These are phyloP conservation scores for Schwanniomyces polymorphus DNA, from an alignment of 805 yeast species.

Conservation along the genomic window DNA sequence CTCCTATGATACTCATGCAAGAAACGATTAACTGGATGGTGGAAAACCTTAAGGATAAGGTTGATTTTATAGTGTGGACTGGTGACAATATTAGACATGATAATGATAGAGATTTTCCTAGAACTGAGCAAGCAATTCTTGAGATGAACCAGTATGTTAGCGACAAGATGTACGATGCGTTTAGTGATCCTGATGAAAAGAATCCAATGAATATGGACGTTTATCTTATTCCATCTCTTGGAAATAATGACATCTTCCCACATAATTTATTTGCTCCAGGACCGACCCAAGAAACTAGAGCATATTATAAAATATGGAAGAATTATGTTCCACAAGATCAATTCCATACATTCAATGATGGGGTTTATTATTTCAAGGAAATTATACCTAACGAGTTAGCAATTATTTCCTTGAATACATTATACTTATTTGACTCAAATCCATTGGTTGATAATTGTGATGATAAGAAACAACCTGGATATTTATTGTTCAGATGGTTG, in stretches of 20 bases:
- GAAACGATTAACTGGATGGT: constrained; percentile 68
- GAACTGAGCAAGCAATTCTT: constrained; percentile 71
- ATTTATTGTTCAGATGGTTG: constrained; percentile 72
- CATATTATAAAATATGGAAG: constrained; percentile 72
- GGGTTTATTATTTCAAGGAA: constrained; percentile 73
- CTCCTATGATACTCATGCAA: constrained; percentile 62
- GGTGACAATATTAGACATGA: constrained; percentile 89
- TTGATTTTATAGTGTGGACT: constrained; percentile 88
- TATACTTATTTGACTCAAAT: constrained; percentile 71
- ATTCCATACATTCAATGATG: constrained; percentile 69
- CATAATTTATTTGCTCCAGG: constrained; percentile 85
- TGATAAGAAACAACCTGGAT: constrained; percentile 73
- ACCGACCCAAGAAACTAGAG: constrained; percentile 85
- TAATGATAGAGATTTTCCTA: constrained; percentile 70
- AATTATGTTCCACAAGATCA: constrained; percentile 75
- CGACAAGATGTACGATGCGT: constrained; percentile 48
- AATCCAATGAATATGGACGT: constrained; percentile 47
- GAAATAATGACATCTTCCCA: constrained; percentile 88
- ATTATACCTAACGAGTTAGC: constrained; percentile 81
- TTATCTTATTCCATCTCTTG: constrained; percentile 67
- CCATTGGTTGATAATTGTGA: constrained; percentile 85
- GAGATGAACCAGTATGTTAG: constrained; percentile 65
- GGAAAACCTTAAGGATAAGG: constrained; percentile 64
- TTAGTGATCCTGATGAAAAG: constrained; percentile 46
- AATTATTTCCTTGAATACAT: constrained; percentile 73